Base-by-base conservation (phyloP, 148 eudicot genomes). In the Selenicereus undatus region DNA sequence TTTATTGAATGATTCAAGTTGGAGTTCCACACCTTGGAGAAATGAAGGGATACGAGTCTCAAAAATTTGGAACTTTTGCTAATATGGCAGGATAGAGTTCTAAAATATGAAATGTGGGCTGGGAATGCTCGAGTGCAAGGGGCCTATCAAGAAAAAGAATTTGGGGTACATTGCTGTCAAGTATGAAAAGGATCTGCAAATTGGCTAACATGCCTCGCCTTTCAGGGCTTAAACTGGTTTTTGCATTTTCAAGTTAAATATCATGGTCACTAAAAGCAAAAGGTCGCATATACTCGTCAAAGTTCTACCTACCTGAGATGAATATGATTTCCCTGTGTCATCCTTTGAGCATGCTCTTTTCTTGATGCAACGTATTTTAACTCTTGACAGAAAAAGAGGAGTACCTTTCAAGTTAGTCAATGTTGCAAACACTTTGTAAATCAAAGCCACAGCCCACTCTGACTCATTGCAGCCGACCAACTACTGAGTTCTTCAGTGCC, bases 381-480 rank as follows among this genome's bases (percentile, higher is more conserved):
- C 3, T 68, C 74, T 72, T 48, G 70, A 18, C 65, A 54, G 14
- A 81, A 48, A 45, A 18, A 32, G 30, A 42, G 14, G 27, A 20
- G 22, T 42, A 50, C 51, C 68, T 35, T 73, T 26, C 52, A 58
- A 78, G 16, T 58, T 78, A 30, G 76, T 78, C 84, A 70, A 82
- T 42, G 62, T 48, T 30, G 62, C 52, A 73, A 24, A 78, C 36
- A 29, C 32, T 45, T 30, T 78, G 78, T 65, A 65, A 83, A 69
- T 66, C 81, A 64, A 78, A 83, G 74, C 71, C 71, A n/a, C 30
- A 71, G 76, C 71, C 62, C 54, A 43, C n/a, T 5, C 30, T 73
- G 27, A 76, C 42, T 45, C 65, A 36, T 71, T 78, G 73, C 45
- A 83, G 78, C 85, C 85, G 72, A 56, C 82, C 85, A 79, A 48